These are phyloP conservation scores for Drosera spatulata DNA, from an alignment of 179 eudicot genomes.

Conservation along the genomic window DNA sequence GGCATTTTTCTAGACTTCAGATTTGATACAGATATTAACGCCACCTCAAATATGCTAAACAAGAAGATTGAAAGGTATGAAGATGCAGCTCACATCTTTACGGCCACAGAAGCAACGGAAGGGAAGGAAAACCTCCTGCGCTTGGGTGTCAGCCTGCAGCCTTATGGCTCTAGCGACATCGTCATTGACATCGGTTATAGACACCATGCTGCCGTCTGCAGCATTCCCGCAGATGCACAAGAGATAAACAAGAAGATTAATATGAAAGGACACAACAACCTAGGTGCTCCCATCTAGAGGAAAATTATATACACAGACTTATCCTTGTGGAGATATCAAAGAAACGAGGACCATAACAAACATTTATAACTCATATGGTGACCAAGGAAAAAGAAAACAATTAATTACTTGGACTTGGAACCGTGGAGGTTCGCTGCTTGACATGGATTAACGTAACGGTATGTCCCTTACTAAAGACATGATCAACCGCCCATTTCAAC, in stretches of 20 bases:
- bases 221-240: background rate
- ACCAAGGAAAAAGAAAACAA: background rate
- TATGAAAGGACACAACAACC: background rate
- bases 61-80: background rate
- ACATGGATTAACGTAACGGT: slow-evolving; percentile 33
- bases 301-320: background rate
- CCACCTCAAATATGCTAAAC: no score
- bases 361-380: background rate
- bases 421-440: slow-evolving; percentile 6
- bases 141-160: slow-evolving; percentile 8
- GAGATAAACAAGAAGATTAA: background rate
- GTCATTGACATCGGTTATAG: slow-evolving; percentile 2
- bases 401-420: slow-evolving; percentile 5
- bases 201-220: background rate
- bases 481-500: slow-evolving; percentile 36
- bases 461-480: slow-evolving; percentile 30
- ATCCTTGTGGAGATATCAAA: background rate
- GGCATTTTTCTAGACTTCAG: no score
- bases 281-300: background rate
- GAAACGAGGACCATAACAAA: background rate
- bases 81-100: slow-evolving; percentile 29
- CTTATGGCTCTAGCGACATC: slow-evolving; percentile 4
- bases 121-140: slow-evolving; percentile 42
- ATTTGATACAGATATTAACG: no score
- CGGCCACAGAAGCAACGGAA: slow-evolving; percentile 50